Evolutionary conservation across 2,329 filamentous ascomycete species (phyloP).

Genomic region (Neofusicoccum laricinum): DNA sequence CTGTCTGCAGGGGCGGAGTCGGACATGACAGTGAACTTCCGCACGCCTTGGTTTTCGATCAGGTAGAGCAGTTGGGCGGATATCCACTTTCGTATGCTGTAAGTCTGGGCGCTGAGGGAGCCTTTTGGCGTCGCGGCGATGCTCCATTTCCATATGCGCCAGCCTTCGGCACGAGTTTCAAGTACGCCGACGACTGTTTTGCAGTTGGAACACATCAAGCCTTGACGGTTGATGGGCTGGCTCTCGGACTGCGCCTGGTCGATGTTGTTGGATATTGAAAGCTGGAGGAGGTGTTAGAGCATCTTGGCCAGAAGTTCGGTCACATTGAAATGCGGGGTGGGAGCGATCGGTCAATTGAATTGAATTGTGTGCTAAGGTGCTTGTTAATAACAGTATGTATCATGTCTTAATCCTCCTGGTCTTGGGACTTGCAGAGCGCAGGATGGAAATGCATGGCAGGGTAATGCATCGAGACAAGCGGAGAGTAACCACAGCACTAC

Average conservation of each 20-base stretch:
- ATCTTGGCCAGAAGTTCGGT: not conserved
- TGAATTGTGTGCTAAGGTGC: conserved; percentile 13
- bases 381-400: not conserved
- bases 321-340: not conserved
- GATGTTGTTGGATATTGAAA: not conserved
- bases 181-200: conserved; percentile 35
- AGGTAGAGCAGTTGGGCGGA: conserved; percentile 56
- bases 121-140: conserved; percentile 29
- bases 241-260: not conserved
- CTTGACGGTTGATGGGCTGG: not conserved
- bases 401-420: conserved; percentile 4
- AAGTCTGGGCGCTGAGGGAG: conserved; percentile 19
- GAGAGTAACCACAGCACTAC: conserved; percentile 1
- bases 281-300: conserved; percentile 6
- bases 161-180: conserved; percentile 45
- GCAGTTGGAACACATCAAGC: conserved; percentile 39
- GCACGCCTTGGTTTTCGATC: conserved; percentile 54
- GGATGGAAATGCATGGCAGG: not conserved
- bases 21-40: conserved; percentile 45
- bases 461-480: not conserved
- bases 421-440: not conserved
- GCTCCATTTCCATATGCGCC: conserved; percentile 51
- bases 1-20: not conserved
- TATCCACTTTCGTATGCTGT: conserved; percentile 42
- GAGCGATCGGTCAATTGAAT: not conserved